Evolutionary conservation across 331 rosid species (phyloP).

Genomic region (Ulmus americana): DNA sequence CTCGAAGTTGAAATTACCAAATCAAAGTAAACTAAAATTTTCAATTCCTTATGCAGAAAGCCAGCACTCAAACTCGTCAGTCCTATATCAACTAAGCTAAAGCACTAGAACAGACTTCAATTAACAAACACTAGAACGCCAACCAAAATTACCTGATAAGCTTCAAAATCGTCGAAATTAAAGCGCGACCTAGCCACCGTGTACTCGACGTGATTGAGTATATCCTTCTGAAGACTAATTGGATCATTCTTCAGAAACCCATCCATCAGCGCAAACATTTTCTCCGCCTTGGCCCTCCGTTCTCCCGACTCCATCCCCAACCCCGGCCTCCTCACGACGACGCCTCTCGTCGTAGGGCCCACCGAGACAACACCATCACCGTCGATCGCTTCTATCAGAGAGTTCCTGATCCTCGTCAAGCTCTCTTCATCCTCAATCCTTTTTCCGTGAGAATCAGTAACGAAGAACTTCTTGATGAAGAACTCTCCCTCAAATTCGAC

Average conservation of each 20-base stretch:
- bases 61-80: no score
- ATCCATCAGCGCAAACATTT: slow-evolving; percentile 61
- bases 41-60: no score
- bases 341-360: slow-evolving; percentile 33
- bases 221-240: slow-evolving; percentile 59
- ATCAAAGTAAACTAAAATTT: no score
- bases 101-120: neutral
- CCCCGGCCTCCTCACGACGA: slow-evolving; percentile 54
- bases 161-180: slow-evolving; percentile 68
- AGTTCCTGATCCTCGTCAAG: slow-evolving; percentile 51
- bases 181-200: slow-evolving; percentile 69
- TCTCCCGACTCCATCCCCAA: slow-evolving; percentile 35
- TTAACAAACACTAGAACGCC: neutral
- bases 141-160: slow-evolving; percentile 48
- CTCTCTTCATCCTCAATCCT: slow-evolving; percentile 43
- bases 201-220: slow-evolving; percentile 64
- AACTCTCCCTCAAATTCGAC: slow-evolving; percentile 56
- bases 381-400: slow-evolving; percentile 49
- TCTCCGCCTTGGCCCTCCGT: slow-evolving; percentile 47
- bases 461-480: slow-evolving; percentile 53
- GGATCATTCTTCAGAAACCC: slow-evolving; percentile 62
- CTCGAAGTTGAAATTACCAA: no score
- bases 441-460: slow-evolving; percentile 52
- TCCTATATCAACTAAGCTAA: no score
- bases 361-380: slow-evolving; percentile 27